Conservation (phyloP, 1,284 basidiomycete genomes). For the Cryptococcus sp. region DNA sequence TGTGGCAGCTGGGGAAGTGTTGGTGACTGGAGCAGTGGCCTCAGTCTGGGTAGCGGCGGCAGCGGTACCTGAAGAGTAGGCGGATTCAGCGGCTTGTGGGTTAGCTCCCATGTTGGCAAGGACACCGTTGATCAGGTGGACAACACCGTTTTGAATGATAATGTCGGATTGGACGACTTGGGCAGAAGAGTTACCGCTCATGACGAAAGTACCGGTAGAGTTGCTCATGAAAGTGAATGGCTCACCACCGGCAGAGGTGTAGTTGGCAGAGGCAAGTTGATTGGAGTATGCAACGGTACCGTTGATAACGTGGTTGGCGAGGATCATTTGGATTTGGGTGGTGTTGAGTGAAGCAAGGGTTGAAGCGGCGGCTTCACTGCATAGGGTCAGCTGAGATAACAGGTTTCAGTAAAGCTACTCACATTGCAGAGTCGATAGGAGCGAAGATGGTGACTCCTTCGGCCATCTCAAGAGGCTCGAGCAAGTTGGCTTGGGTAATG, state of each 20-base stretch:
- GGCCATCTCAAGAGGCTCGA: conserved; percentile 46
- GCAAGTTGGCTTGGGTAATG: conserved; percentile 46
- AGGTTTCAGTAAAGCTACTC: not conserved
- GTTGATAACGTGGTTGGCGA: conserved; percentile 59
- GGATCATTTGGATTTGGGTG: conserved; percentile 52
- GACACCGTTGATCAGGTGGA: conserved; percentile 64
- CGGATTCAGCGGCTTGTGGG: conserved; percentile 55
- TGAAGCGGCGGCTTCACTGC: conserved; percentile 38
- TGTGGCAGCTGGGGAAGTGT: conserved; percentile 14
- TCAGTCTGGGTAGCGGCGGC: conserved; percentile 23
- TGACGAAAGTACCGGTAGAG: conserved; percentile 60
- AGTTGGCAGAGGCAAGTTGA: conserved; percentile 47
- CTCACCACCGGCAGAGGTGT: conserved; percentile 61
- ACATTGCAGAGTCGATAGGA: conserved; percentile 57
- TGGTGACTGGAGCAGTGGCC: conserved; percentile 18
- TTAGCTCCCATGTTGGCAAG: conserved; percentile 57
- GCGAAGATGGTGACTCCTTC: conserved; percentile 68
- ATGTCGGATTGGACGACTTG: conserved; percentile 61
- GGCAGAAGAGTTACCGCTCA: conserved; percentile 55
- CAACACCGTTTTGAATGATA: conserved; percentile 64
- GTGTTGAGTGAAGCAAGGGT: conserved; percentile 50
- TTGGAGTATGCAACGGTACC: conserved; percentile 48
- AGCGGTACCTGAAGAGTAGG: conserved; percentile 48
- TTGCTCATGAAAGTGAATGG: conserved; percentile 57
- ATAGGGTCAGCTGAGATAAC: not conserved